Evolutionary conservation across 805 yeast species (phyloP), one percentile per base, ranked within the genome.

Genomic region (Yamadazyma laniorum): DNA sequence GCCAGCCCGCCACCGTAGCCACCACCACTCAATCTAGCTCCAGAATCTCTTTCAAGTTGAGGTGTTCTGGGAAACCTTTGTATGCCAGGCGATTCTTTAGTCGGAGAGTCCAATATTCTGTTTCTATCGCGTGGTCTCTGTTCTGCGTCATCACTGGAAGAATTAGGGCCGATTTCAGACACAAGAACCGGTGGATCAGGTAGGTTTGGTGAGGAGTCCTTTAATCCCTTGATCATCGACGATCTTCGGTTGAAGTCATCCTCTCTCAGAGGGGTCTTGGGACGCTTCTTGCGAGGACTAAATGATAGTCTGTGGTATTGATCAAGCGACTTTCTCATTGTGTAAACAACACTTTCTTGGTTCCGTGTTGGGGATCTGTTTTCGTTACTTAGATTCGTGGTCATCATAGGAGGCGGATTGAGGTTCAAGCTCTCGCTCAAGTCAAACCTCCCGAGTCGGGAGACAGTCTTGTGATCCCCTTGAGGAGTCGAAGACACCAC

Each of bases 11-110:
- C 18, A 13, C 7, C 7, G 25, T 18, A 26, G n/a, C n/a, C n/a
- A n/a, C n/a, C n/a, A 6, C 32, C 31, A 22, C 33, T 37, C 12
- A 34, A 39, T 18, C 37, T 32, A 13, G 35, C 47, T 9, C 52
- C 50, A 15, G 19, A 6, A 18, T 33, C 23, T 14, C 29, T 14
- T 13, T 65, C 69, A 41, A 67, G 71, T 29, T 64, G 65, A 2
- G 78, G 76, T 0, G 77, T 72, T 31, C 61, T 56, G 2, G 79
- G 79, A 43, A 74, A 73, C 38, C 77, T 41, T 31, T 65, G 70
- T 5, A 59, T 32, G 1, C 53, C 50, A n/a, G n/a, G n/a, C 7
- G 35, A 18, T 14, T 27, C 13, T 3, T 11, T 9, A 2, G 14
- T 17, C 13, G 39, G 34, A 5, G 30, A 23, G 8, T 29, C 34